Percentiles rank a stretch among this genome's conserved stretches.
phyloP scores from a whole-genome alignment of 2,329 filamentous ascomycete species.

The Aspergillus uvarum region DNA sequence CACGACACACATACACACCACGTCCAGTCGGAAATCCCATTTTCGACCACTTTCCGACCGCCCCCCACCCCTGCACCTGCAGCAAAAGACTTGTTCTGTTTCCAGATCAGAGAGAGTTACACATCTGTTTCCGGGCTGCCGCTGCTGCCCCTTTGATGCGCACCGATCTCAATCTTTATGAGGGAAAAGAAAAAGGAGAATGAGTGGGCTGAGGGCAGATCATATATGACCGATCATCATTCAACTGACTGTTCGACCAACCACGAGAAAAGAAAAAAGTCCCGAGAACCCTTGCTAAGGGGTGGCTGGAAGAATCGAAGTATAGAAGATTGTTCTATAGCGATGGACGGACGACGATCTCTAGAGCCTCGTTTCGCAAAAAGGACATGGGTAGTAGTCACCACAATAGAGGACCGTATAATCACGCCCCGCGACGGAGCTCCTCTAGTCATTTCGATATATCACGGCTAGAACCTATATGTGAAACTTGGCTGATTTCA shows the following conservation, averaged over 20 bases:
- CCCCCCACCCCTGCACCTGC: constrained; percentile 6
- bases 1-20: neutral
- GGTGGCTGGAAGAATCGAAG: neutral
- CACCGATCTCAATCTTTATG: no score
- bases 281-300: neutral
- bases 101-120: constrained; percentile 7
- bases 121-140: constrained; percentile 3
- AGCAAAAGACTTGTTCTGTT: neutral
- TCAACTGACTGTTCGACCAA: neutral
- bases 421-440: no score
- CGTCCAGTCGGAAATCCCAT: neutral
- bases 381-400: neutral
- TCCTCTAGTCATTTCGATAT: constrained; percentile 3
- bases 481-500: constrained; percentile 1
- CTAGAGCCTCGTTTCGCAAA: neutral
- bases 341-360: neutral
- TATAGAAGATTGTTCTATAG: neutral
- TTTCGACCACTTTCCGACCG: neutral
- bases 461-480: neutral
- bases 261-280: neutral
- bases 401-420: no score
- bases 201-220: neutral
- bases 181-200: neutral
- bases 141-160: neutral
- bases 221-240: constrained; percentile 13